Evolutionary conservation across 306 rosid genomes (phyloP), one percentile per base, ranked within the genome.

Genomic region (Corylus avellana): DNA sequence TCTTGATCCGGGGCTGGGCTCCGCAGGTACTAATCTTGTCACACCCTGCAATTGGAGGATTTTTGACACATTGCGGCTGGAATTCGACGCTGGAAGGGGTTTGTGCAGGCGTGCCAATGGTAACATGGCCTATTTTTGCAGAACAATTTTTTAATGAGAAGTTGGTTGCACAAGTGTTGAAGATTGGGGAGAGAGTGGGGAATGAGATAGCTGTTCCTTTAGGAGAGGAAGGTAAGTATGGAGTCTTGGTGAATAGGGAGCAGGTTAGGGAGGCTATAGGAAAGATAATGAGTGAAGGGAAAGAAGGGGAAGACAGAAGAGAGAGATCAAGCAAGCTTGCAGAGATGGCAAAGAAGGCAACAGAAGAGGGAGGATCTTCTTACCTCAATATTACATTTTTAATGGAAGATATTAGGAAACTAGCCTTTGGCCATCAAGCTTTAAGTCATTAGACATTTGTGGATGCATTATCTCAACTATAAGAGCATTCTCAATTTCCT

Each of bases 31-130:
- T 84, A 22, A 84, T 84, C 25, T 48, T 84, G 0, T 49, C 87
- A 3, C 87, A 80, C 72, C 76, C 82, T 6, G 3, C 94, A 0
- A 32, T 84, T 13, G 92, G 97, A 18, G 93, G 88, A 5, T 56
- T 56, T 20, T 17, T 56, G 22, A 56, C 61, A 56, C 27, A n/a
- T 2, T 88, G 92, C 55, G 97, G 94, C 6, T 92, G 97, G 94
- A 92, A 92, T 37, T 92, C 97, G 0, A 88, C 78, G 1, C 75
- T 86, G 2, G 87, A 83, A 75, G 89, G 71, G 20, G 16, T 86
- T 11, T 47, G 77, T 25, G 79, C 72, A 0, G 87, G 85, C 17
- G 29, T 83, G 12, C 85, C 87, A 1, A 25, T 83, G 87, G 37
- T 81, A 7, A 81, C 87, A 1, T 86, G 87, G 90, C 87, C 90